Evolutionary conservation across 179 eudicot species (phyloP).

Genomic region (Kewa caespitosa): DNA sequence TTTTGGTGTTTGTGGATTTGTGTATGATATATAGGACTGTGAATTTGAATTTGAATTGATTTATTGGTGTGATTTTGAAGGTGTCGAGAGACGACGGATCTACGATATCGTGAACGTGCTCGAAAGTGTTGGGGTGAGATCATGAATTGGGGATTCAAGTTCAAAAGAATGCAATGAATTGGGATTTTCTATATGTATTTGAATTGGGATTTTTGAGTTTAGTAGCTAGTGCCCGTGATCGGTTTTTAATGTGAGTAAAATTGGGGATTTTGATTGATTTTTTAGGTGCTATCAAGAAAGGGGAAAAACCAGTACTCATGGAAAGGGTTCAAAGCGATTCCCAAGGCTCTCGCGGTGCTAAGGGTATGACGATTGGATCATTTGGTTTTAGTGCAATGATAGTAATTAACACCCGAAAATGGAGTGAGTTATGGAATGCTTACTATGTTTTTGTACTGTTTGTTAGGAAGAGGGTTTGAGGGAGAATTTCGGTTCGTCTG

Average conservation of each 20-base stretch:
- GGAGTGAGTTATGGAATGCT: conserved; percentile 8
- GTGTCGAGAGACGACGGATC: conserved; percentile 97
- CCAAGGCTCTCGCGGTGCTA: conserved; percentile 58
- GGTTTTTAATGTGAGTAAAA: no score
- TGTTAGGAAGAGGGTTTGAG: conserved; percentile 70
- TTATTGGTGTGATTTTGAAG: conserved; percentile 36
- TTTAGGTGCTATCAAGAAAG: conserved; percentile 67
- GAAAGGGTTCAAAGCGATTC: conserved; percentile 79
- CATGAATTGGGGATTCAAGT: background rate
- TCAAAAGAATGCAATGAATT: background rate
- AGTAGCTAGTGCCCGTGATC: no score
- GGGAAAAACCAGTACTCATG: conserved; percentile 82
- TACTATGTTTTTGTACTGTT: background rate
- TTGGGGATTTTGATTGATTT: conserved; percentile 5
- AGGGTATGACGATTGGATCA: conserved; percentile 40
- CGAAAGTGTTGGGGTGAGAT: conserved; percentile 91
- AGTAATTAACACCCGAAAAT: background rate
- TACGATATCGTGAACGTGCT: conserved; percentile 94
- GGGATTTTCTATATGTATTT: no score
- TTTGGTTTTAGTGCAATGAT: background rate
- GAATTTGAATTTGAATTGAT: no score
- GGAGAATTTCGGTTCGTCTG: conserved; percentile 42
- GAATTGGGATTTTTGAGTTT: no score
- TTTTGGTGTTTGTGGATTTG: background rate
- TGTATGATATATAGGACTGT: no score